These are phyloP conservation scores for Butyriboletus loyo DNA, from an alignment of 768 basidiomycete species.

Conservation along the genomic window DNA sequence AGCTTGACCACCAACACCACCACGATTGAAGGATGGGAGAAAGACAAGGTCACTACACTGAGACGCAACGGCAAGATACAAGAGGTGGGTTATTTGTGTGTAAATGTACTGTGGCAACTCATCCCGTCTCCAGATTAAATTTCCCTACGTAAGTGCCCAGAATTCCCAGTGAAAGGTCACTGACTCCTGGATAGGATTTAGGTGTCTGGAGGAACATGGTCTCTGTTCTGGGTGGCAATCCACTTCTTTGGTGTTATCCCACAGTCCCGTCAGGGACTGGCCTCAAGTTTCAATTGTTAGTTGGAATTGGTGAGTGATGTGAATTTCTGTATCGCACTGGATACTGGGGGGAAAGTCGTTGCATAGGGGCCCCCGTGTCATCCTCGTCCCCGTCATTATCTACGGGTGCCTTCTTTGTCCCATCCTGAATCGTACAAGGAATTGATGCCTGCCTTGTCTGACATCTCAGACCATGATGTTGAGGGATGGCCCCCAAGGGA, in stretches of 20 bases:
- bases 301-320: constrained; percentile 73
- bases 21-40: constrained; percentile 98
- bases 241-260: constrained; percentile 85
- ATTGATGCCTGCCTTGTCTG: constrained; percentile 11
- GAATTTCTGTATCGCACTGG: constrained; percentile 34
- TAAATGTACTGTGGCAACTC: not conserved
- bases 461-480: constrained; percentile 32
- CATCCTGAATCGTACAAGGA: not conserved
- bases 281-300: constrained; percentile 69
- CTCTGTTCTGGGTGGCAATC: constrained; percentile 72
- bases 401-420: constrained; percentile 1
- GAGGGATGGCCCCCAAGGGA: constrained; percentile 76
- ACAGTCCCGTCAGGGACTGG: constrained; percentile 65
- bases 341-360: constrained; percentile 5
- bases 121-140: constrained; percentile 59
- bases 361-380: constrained; percentile 1
- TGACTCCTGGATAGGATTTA: constrained; percentile 57
- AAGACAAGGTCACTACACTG: constrained; percentile 88
- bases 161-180: not conserved
- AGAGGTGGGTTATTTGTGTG: constrained; percentile 45
- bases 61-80: constrained; percentile 81
- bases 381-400: constrained; percentile 2
- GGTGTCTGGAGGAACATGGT: constrained; percentile 70
- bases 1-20: constrained; percentile 77
- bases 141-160: constrained; percentile 73